Base-by-base conservation (phyloP, 2,329 filamentous ascomycete species). In the Aspergillus oerlinghausenensis region DNA sequence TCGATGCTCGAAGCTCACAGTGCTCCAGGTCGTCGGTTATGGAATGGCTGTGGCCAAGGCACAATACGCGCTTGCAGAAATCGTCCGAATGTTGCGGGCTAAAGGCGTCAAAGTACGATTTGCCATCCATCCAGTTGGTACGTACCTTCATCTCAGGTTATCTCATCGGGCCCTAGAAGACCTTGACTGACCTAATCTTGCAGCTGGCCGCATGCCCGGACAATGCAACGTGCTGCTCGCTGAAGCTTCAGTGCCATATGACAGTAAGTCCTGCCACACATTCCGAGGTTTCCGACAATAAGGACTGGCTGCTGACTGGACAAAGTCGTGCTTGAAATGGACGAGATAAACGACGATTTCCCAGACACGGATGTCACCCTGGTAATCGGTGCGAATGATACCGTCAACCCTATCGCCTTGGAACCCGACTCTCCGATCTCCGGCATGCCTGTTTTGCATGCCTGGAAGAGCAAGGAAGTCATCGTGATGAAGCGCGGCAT, bases 11-110 rank as follows among this genome's bases (percentile, higher is more conserved):
- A 49, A 49, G 55, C 40, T 49, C 21, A 40, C 21, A 50, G 6
- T 29, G 11, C 6, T 42, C 51, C 49, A 67, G 71, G 72, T 93
- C 1, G 91, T 96, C 4, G 92, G 92, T 1, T 96, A 96, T 65
- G 92, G 92, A 52, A 96, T 96, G 92, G 92, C 92, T 0, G 91
- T 96, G 1, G 91, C 92, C 8, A 96, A 96, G 74, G 91, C 92
- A 3, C 92, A 96, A 73, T 96, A 96, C 69, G 90, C 90, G 23
- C 90, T 96, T 52, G 88, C 88, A 3, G 89, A 92, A 67, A 93
- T 96, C 61, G 89, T 89, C 4, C 77, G 81, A 45, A 83, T 86
- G 72, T 79, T 96, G 17, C 86, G 90, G n/a, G 76, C 83, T 43
- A 88, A 88, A 70, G 88, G 88, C 3, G 81, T 94, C 65, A 90